These are phyloP conservation scores for Pyrenophora graminea DNA, from an alignment of 2,329 filamentous ascomycete genomes.

Conservation along the genomic window DNA sequence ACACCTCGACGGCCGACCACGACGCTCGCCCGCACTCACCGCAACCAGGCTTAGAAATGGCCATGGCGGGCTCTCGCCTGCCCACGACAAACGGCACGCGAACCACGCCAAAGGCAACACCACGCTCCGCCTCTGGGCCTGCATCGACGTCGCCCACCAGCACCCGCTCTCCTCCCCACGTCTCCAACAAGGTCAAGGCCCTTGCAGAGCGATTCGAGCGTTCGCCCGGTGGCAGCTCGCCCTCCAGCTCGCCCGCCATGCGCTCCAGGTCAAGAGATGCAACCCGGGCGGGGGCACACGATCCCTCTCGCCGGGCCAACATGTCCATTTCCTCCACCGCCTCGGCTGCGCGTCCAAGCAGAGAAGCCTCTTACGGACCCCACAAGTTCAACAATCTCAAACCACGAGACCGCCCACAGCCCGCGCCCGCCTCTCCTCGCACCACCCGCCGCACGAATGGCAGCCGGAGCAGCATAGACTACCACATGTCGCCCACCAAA, in stretches of 20 bases:
- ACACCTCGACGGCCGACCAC: constrained; percentile 21
- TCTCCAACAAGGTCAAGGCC: constrained; percentile 42
- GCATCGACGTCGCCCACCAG: constrained; percentile 32
- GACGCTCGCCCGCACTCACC: constrained; percentile 11
- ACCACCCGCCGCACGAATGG: constrained; percentile 32
- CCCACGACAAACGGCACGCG: constrained; percentile 35
- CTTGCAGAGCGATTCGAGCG: constrained; percentile 46
- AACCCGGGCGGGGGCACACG: constrained; percentile 17
- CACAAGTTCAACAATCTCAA: constrained; percentile 46
- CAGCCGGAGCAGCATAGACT: constrained; percentile 31
- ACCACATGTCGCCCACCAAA: constrained; percentile 29
- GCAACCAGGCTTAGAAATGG: constrained; percentile 21
- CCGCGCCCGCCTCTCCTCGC: constrained; percentile 37
- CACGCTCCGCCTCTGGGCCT: constrained; percentile 39
- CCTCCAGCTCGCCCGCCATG: constrained; percentile 24
- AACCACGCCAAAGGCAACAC: constrained; percentile 27
- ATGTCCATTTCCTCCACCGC: constrained; percentile 33
- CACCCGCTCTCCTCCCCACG: constrained; percentile 26
- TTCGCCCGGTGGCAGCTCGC: constrained; percentile 30
- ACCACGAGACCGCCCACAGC: constrained; percentile 42
- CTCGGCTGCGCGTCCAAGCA: constrained; percentile 33
- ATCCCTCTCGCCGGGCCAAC: constrained; percentile 17
- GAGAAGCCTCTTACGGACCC: constrained; percentile 38
- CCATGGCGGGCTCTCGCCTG: constrained; percentile 31
- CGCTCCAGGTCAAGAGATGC: constrained; percentile 30